Conservation (phyloP, 2,329 filamentous ascomycete species). For the Fusarium nanum region DNA sequence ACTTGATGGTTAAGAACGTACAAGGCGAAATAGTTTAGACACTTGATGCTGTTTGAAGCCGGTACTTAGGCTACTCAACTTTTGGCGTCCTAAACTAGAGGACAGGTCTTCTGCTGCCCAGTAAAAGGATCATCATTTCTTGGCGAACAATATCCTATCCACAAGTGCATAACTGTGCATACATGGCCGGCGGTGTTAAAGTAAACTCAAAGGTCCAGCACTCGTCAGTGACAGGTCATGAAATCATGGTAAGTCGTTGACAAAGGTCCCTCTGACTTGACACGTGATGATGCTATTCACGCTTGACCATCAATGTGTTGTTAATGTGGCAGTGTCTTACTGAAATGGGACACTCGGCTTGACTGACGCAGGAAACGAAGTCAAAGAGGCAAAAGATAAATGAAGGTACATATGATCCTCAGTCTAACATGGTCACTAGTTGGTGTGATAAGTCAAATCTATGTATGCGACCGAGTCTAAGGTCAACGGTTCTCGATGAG, state of each 20-base stretch:
- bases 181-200: background rate
- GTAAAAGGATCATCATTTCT: background rate
- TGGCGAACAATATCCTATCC: background rate
- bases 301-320: background rate
- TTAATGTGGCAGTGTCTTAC: background rate
- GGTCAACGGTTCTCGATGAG: background rate
- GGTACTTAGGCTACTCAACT: background rate
- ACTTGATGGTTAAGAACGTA: background rate
- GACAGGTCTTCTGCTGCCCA: background rate
- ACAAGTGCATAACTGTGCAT: background rate
- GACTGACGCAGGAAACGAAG: background rate
- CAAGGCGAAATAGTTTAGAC: background rate
- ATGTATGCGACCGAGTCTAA: background rate
- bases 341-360: background rate
- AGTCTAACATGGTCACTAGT: background rate
- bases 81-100: background rate
- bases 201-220: constrained; percentile 17
- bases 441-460: background rate
- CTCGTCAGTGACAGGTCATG: background rate
- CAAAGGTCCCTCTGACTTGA: background rate
- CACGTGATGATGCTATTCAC: background rate
- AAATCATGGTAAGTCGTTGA: background rate
- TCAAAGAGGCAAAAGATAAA: background rate
- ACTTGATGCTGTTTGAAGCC: background rate
- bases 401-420: background rate